Conservation (phyloP, 192 early-diverging fungal genomes). For the Allomyces macrogynus region DNA sequence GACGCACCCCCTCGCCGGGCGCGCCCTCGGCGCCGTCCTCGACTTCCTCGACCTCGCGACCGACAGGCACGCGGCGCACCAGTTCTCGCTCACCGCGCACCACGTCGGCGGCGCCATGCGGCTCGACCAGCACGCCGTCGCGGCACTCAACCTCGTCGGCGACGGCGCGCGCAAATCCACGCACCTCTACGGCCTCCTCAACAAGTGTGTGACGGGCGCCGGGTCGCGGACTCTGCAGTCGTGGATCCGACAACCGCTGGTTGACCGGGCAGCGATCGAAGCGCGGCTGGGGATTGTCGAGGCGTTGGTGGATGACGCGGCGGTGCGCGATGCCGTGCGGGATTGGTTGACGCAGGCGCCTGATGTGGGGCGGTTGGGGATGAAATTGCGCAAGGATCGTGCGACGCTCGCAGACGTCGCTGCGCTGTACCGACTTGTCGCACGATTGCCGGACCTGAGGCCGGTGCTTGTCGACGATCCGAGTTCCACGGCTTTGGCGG, state of each 20-base stretch:
- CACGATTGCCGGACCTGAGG: conserved; percentile 17
- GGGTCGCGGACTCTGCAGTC: conserved; percentile 65
- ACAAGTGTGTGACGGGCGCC: conserved; percentile 75
- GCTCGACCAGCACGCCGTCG: not conserved
- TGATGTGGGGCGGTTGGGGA: conserved; percentile 73
- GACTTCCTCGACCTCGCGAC: not conserved
- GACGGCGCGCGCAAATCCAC: conserved; percentile 18
- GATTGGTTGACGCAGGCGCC: conserved; percentile 63
- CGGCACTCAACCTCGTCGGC: not conserved
- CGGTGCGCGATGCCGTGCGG: conserved; percentile 39
- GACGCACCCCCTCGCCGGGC: no score
- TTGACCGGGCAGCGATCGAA: conserved; percentile 49
- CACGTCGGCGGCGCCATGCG: not conserved
- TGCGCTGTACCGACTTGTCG: conserved; percentile 67
- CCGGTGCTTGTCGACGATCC: not conserved
- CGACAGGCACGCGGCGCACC: not conserved
- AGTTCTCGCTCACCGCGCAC: not conserved
- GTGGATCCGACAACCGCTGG: conserved; percentile 81
- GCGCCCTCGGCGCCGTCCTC: not conserved
- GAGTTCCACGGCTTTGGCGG: not conserved
- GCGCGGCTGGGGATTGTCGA: conserved; percentile 54
- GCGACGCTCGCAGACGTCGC: conserved; percentile 74
- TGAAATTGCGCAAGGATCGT: conserved; percentile 54
- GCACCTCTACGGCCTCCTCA: conserved; percentile 63
- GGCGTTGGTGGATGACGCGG: conserved; percentile 38